These are phyloP conservation scores for Colletotrichum sp. DNA, from an alignment of 2,329 filamentous ascomycete genomes.

Conservation along the genomic window DNA sequence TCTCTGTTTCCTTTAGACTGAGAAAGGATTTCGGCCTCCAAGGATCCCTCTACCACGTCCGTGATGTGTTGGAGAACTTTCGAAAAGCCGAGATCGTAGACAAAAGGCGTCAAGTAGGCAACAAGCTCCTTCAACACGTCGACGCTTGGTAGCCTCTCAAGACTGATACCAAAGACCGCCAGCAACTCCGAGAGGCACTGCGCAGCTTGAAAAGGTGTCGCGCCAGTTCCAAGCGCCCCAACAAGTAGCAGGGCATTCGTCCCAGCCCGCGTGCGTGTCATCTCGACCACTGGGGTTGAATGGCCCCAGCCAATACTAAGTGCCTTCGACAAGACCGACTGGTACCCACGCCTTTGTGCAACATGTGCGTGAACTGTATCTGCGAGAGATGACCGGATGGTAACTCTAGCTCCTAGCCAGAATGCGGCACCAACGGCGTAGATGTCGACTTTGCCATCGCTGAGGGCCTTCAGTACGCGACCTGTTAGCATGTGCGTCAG, in stretches of 20 bases:
- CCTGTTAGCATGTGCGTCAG: neutral
- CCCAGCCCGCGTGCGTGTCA: neutral
- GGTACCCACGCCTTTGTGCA: neutral
- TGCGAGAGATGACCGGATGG: neutral
- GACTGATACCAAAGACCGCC: neutral
- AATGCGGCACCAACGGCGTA: neutral
- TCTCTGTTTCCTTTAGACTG: no score
- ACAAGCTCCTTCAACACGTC: neutral
- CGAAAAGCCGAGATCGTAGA: neutral
- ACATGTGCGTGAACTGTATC: neutral
- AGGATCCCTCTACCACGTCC: no score
- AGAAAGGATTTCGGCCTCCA: no score
- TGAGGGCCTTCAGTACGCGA: neutral
- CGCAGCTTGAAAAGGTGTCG: neutral
- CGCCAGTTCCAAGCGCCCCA: neutral
- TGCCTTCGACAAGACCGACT: neutral
- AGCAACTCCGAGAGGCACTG: neutral
- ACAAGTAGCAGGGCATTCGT: neutral
- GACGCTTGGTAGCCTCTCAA: neutral
- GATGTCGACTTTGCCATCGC: neutral
- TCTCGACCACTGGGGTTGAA: neutral
- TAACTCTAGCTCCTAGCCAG: neutral
- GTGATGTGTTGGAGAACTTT: neutral
- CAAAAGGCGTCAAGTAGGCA: neutral
- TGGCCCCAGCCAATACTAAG: neutral